Evolutionary conservation across 2,329 filamentous ascomycete genomes (phyloP), one percentile per base, ranked within the genome.

Genomic region (Fusarium secorum): DNA sequence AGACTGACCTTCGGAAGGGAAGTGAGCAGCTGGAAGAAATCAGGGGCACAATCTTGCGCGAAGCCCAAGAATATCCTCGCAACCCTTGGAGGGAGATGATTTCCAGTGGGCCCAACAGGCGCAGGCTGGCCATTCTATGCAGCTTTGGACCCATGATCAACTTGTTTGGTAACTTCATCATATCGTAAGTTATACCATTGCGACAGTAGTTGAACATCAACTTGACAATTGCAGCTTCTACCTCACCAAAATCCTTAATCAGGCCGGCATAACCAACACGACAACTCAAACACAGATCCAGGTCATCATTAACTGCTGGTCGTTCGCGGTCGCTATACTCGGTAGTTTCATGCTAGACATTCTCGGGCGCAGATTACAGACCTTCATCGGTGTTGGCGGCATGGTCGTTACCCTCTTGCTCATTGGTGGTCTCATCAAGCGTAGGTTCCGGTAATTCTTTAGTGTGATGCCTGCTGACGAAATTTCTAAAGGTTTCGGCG

Each of bases 161-260:
- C 33, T n/a, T 57, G 7, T 57, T 57, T 38, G 54, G 44, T 5
- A 57, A 57, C 33, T 52, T 57, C 11, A 52, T 57, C 6, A 57
- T 57, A 18, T 57, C 54, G 54, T 52, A 9, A 32, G 54, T 24
- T 7, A 26, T 11, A 11, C 1, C 5, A 3, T 15, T 20, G 8
- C 2, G 2, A 4, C 0, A 7, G 2, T 2, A 7, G 2, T 28
- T 10, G 28, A 1, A n/a, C 3, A n/a, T 3, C 1, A 3, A 9
- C 7, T 42, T 57, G 4, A 57, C 17, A 7, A 6, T 17, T 15
- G 2, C 20, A 57, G 54, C 9, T 57, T 26, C 20, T 57, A 52
- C 24, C 54, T 52, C 5, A 57, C 42, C 54, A 52, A 57, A 8
- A 57, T 57, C 2, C 33, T 57, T 1, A 39, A 57, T 9, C 54